Evolutionary conservation across 139 green algal species (phyloP).

Genomic region (Ettlia oleoabundans): DNA sequence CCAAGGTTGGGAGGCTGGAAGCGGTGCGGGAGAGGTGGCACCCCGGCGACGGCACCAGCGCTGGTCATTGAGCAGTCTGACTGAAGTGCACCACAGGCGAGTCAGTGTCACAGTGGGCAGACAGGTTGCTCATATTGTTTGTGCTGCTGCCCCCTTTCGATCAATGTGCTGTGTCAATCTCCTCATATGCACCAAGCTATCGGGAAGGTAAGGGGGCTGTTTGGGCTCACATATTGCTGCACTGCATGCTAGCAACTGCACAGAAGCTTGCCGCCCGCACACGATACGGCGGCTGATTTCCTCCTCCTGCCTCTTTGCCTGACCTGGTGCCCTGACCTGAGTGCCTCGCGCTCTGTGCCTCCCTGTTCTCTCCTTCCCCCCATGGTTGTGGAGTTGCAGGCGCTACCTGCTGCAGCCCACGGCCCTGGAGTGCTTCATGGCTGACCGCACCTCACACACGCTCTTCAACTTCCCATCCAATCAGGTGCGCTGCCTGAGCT

Average conservation of each 20-base stretch:
- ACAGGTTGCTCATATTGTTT: neutral
- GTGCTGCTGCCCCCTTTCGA: neutral
- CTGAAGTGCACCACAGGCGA: conserved; percentile 59
- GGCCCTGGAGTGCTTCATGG: conserved; percentile 73
- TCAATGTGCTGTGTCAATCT: too few relatives aligned
- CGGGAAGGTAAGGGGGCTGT: too few relatives aligned
- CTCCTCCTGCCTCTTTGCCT: neutral
- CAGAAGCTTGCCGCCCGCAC: too few relatives aligned
- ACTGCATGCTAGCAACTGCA: too few relatives aligned
- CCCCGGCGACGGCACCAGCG: conserved; percentile 34
- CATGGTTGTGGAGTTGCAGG: neutral
- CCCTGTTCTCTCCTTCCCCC: neutral
- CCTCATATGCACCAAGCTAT: too few relatives aligned
- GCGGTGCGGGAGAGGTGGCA: neutral
- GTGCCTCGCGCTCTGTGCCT: too few relatives aligned
- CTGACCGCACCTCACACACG: conserved; percentile 53
- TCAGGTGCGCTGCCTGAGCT: conserved; percentile 11
- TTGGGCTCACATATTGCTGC: too few relatives aligned
- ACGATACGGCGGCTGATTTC: too few relatives aligned
- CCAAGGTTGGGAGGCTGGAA: neutral
- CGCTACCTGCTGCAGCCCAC: conserved; percentile 71
- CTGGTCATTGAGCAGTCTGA: conserved; percentile 35
- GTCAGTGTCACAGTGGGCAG: neutral
- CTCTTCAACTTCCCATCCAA: conserved; percentile 59
- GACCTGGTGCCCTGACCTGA: neutral